Base-by-base conservation (phyloP, 2,329 filamentous ascomycete genomes). In the Phaeosphaeriaceae sp. region DNA sequence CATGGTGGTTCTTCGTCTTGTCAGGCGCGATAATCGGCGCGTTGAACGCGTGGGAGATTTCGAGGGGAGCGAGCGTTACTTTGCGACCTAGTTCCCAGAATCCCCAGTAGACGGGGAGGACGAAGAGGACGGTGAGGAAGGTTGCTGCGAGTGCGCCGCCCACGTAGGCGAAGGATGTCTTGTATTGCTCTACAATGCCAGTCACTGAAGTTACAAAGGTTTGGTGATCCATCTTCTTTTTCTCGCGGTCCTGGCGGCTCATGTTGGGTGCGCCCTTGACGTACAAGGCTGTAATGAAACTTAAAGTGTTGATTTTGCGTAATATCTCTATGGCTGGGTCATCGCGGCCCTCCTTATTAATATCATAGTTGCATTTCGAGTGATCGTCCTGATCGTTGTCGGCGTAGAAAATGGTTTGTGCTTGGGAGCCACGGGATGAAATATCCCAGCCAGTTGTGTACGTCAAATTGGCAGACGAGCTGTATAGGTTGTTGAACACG, bases 1-100 rank as follows among this genome's bases (percentile, higher is more conserved):
- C 61, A 23, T 64, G 61, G 17, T 58, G 45, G 1, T 49, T 54
- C 15, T 53, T 54, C 3, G 50, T 56, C n/a, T 44, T 47, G 1
- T 56, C 56, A 0, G 61, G 61, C 18, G 50, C 44, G 35, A 63
- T 54, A 29, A 60, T 56, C 4, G 62, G 60, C 12, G 69, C 67
- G 2, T 63, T 63, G 43, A 72, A 72, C 1, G 68, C 69, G 17
- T 71, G 63, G 1, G 68, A 67, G 26, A 74, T 74, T 41, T 72
- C 70, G 1, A 74, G 62, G 5, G 71, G 71, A 12, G 63, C 63
- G 0, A 74, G 56, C 4, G 70, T 67, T 7, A 72, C 68, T 32
- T 68, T 64, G 40, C 71, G 66, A 1, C 69, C 70, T 0, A 73
- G 64, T 28, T 72, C 54, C 71, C 69, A 73, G 60, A 66, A 74